phyloP scores from a whole-genome alignment of 306 rosid species.

The Prunus mira region DNA sequence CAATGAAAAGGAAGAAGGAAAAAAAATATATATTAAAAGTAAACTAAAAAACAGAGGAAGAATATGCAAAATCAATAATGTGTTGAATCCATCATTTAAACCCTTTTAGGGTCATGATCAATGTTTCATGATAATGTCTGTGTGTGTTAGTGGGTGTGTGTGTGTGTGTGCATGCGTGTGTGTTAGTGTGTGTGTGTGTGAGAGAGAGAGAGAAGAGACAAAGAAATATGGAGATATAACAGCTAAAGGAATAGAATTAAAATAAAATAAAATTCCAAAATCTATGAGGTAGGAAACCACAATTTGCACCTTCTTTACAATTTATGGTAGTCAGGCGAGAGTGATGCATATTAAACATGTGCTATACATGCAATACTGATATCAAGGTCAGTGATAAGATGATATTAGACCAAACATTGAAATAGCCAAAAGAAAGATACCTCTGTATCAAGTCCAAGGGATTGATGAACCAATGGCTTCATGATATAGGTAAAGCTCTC shows the following conservation, averaged over 20 bases:
- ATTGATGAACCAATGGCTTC: constrained; percentile 70
- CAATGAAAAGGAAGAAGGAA: constrained; percentile 12
- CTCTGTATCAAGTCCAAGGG: constrained; percentile 64
- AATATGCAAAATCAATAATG: not conserved
- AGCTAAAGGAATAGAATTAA: not conserved
- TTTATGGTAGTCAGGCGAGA: not conserved
- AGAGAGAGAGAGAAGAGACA: no score
- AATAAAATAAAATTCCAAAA: not conserved
- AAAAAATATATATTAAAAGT: constrained; percentile 7
- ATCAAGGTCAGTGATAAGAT: constrained; percentile 13
- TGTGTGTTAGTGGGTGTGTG: no score
- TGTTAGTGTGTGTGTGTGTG: not conserved
- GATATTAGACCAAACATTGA: constrained; percentile 22
- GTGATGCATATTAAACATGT: not conserved
- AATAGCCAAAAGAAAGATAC: constrained; percentile 37
- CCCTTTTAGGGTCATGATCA: not conserved
- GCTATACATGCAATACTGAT: not conserved
- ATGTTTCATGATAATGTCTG: not conserved
- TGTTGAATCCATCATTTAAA: not conserved
- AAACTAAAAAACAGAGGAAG: constrained; percentile 10
- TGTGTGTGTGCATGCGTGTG: no score
- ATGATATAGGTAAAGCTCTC: constrained; percentile 66
- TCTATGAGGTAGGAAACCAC: not conserved
- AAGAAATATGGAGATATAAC: not conserved
- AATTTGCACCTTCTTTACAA: constrained; percentile 1